phyloP scores from a whole-genome alignment of 345 rosid species.

The Firmiana major region DNA sequence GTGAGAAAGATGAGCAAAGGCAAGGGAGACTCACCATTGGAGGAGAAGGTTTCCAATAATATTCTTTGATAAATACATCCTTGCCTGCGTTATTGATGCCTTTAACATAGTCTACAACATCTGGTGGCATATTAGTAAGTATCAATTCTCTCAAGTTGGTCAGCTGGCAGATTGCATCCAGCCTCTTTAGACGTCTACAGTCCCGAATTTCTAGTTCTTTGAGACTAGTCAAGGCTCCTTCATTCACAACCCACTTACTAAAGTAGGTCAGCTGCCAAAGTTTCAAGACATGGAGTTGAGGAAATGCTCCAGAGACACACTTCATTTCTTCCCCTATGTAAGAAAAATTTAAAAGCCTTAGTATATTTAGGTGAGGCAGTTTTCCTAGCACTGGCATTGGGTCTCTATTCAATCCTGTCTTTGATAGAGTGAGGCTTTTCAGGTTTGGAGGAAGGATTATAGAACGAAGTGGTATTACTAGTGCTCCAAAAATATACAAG shows the following conservation, averaged over 20 bases:
- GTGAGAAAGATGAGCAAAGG: neutral
- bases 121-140: constrained; percentile 23
- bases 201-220: constrained; percentile 32
- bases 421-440: constrained; percentile 29
- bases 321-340: constrained; percentile 25
- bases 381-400: constrained; percentile 30
- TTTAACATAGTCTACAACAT: neutral
- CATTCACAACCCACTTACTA: neutral
- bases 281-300: constrained; percentile 26
- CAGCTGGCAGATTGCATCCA: neutral
- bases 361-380: constrained; percentile 23
- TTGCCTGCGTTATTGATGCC: neutral
- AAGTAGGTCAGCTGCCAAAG: constrained; percentile 30
- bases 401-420: constrained; percentile 13
- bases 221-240: constrained; percentile 25
- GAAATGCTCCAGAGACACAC: constrained; percentile 13
- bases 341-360: constrained; percentile 28
- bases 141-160: constrained; percentile 17
- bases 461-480: neutral
- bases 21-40: neutral
- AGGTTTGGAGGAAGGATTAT: constrained; percentile 3
- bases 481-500: constrained; percentile 28
- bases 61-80: neutral
- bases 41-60: constrained; percentile 2
- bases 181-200: constrained; percentile 8